phyloP scores from a whole-genome alignment of 306 rosid species.

The Cucumis hystrix region DNA sequence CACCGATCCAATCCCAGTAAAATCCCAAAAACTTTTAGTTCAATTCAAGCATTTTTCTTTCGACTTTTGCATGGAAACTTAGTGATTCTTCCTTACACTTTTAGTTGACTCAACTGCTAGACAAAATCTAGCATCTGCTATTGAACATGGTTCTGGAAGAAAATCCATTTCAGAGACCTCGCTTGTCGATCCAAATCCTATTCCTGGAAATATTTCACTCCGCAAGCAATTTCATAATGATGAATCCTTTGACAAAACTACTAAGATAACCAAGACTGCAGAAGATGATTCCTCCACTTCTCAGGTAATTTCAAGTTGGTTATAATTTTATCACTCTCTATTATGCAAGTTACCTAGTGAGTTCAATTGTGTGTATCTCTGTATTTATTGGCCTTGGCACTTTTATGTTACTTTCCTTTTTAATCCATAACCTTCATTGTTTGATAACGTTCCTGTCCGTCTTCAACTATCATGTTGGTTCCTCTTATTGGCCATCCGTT shows the following conservation, averaged over 20 bases:
- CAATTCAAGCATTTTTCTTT: conserved; percentile 37
- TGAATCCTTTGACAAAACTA: conserved; percentile 40
- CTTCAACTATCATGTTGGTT: too few species aligned
- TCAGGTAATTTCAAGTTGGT: conserved; percentile 29
- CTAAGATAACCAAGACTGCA: conserved; percentile 42
- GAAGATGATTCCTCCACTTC: conserved; percentile 45
- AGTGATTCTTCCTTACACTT: conserved; percentile 41
- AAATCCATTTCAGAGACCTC: conserved; percentile 69
- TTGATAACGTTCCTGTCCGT: not conserved
- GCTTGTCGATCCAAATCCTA: conserved; percentile 35
- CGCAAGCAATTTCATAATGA: conserved; percentile 60
- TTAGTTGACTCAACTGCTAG: conserved; percentile 50
- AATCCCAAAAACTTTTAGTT: conserved; percentile 33
- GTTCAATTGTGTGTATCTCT: not conserved
- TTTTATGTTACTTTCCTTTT: not conserved
- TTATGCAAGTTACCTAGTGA: not conserved
- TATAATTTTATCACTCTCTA: not conserved
- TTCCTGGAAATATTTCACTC: conserved; percentile 45
- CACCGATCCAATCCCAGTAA: conserved; percentile 37
- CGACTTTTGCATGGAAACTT: conserved; percentile 39
- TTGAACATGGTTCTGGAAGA: conserved; percentile 82
- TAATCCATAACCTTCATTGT: not conserved
- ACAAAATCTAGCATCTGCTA: conserved; percentile 67
- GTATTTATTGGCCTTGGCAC: not conserved
- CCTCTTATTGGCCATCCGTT: too few species aligned